A percentile compares a stretch with the other conserved stretches of the same genome.
Evolutionary conservation across 192 early-diverging fungal species (phyloP).

Genomic region (Coemansia sp.): DNA sequence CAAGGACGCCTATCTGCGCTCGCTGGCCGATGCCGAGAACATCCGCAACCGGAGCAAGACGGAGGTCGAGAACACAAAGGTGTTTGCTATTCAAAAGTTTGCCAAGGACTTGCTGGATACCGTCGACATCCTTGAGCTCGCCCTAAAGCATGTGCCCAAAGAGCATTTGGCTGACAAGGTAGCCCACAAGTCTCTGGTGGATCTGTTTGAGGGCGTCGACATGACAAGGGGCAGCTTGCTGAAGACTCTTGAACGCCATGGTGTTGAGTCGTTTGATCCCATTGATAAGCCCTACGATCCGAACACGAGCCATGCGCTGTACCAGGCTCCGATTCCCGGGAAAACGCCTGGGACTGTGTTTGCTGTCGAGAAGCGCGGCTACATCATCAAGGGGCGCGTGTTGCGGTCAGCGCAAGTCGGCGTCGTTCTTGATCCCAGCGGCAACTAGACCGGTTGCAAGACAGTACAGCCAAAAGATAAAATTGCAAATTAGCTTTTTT

Average conservation of each 20-base stretch:
- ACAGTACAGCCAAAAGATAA: conserved; percentile 13
- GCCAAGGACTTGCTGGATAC: conserved; percentile 94
- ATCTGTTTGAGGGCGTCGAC: conserved; percentile 82
- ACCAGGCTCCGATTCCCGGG: conserved; percentile 83
- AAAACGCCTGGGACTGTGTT: conserved; percentile 89
- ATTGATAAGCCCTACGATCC: conserved; percentile 91
- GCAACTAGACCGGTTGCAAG: conserved; percentile 20
- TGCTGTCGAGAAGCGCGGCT: conserved; percentile 92
- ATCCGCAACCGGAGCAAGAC: conserved; percentile 81
- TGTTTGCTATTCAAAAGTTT: conserved; percentile 96
- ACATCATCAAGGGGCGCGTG: conserved; percentile 85
- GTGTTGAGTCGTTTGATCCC: conserved; percentile 78
- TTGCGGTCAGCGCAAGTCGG: conserved; percentile 95
- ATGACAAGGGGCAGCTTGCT: conserved; percentile 87
- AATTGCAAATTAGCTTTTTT: background rate
- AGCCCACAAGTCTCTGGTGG: conserved; percentile 62
- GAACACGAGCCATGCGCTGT: conserved; percentile 92
- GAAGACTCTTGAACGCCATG: conserved; percentile 82
- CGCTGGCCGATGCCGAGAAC: conserved; percentile 96
- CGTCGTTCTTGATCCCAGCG: conserved; percentile 69
- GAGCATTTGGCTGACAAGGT: conserved; percentile 56
- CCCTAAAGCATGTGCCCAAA: conserved; percentile 84
- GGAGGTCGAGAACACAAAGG: conserved; percentile 77
- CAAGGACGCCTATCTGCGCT: conserved; percentile 84
- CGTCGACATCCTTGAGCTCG: conserved; percentile 87